Base-by-base conservation (phyloP, 192 early-diverging fungal genomes). In the Rhizoclosmatium globosum region DNA sequence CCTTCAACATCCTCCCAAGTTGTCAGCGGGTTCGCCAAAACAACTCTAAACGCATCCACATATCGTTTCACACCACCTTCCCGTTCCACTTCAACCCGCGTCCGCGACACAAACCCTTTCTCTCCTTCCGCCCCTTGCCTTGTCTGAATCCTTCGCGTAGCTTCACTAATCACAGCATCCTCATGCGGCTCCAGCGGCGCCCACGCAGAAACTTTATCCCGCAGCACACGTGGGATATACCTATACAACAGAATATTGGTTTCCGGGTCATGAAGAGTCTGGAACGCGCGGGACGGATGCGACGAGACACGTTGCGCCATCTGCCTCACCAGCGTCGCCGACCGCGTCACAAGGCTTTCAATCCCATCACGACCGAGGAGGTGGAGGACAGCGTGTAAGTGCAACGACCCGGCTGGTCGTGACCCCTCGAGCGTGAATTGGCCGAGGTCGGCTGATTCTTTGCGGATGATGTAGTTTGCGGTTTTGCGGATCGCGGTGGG, bases 361-460 rank as follows among this genome's bases (percentile, higher is more conserved):
- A 92, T 86, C 64, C 92, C 83, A 57, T 87, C 82, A n/a, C 82
- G 72, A 3, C 89, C 89, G 2, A 90, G 57, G 7, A 90, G 69
- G 65, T 77, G 48, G 45, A 90, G 68, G 19, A 80, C 83, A 1
- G 89, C 89, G 66, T 90, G 89, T 2, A 90, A 76, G 68, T 90
- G 84, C 19, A 90, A 71, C 31, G 79, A 76, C 44, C 84, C 87
- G 7, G 87, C 89, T 0, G 89, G 87, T 3, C 89, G 81, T 7
- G 83, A 85, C 0, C 89, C 89, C 65, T 90, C 89, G 11, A 90
- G 71, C 1, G 89, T 89, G 64, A 83, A 89, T 64, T 87, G 85
- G 19, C 89, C 89, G 17, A 89, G 76, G 61, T 90, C 89, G 0
- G 83, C 79, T 4, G 81, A 82, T 43, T 86, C 86, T 9, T 84